These are phyloP conservation scores for Suillus subaureus DNA, from an alignment of 768 basidiomycete species.

Conservation along the genomic window DNA sequence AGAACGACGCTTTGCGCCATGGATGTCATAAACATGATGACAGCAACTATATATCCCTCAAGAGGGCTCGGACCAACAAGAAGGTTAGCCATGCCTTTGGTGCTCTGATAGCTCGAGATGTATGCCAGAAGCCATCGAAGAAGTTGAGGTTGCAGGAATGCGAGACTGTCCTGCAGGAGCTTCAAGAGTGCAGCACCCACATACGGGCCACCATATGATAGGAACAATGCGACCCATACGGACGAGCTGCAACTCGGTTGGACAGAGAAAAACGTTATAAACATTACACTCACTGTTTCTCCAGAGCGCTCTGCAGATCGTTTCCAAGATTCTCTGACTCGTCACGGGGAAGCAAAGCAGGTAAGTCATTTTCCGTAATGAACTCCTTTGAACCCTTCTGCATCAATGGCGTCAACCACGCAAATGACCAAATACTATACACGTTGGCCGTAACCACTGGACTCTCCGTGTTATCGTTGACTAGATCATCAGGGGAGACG, in stretches of 20 bases:
- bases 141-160: slow-evolving; percentile 87
- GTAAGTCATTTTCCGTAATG: slow-evolving; percentile 87
- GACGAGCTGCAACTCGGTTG: slow-evolving; percentile 44
- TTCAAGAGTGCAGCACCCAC: slow-evolving; percentile 65
- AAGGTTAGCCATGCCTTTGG: slow-evolving; percentile 36
- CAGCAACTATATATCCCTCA: slow-evolving; percentile 76
- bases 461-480: slow-evolving; percentile 52
- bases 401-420: slow-evolving; percentile 86
- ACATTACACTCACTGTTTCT: slow-evolving; percentile 57
- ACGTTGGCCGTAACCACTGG: slow-evolving; percentile 79
- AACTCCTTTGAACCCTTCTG: slow-evolving; percentile 61
- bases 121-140: slow-evolving; percentile 79
- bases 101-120: slow-evolving; percentile 74
- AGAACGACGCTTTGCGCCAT: slow-evolving; percentile 78
- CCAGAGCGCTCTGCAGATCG: slow-evolving; percentile 60
- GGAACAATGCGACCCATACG: slow-evolving; percentile 73
- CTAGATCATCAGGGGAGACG: slow-evolving; percentile 60
- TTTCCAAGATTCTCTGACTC: slow-evolving; percentile 69
- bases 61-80: slow-evolving; percentile 38
- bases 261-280: background rate
- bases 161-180: slow-evolving; percentile 75
- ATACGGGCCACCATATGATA: slow-evolving; percentile 82
- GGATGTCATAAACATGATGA: slow-evolving; percentile 79
- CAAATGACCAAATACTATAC: slow-evolving; percentile 81
- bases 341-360: slow-evolving; percentile 67